A percentile compares a stretch with the other conserved stretches of the same genome.
These are phyloP conservation scores for Candida broadrunensis DNA, from an alignment of 805 yeast species.

Conservation along the genomic window DNA sequence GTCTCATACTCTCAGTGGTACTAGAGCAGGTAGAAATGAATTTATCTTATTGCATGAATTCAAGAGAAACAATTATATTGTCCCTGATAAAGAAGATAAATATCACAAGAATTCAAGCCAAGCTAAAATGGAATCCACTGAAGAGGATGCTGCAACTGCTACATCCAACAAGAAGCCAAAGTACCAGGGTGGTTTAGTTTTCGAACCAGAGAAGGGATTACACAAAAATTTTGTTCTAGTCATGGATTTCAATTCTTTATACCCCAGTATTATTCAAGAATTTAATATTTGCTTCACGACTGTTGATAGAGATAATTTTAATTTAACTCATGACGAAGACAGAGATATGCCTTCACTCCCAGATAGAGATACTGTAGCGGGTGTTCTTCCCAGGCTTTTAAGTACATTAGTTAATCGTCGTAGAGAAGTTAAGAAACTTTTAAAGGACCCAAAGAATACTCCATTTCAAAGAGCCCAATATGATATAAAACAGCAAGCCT, in stretches of 20 bases:
- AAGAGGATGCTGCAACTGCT: slow-evolving; percentile 46
- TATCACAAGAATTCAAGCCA: slow-evolving; percentile 36
- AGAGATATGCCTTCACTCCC: slow-evolving; percentile 71
- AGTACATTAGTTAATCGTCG: slow-evolving; percentile 86
- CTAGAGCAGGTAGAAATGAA: slow-evolving; percentile 95
- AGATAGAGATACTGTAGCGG: slow-evolving; percentile 52
- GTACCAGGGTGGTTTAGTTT: slow-evolving; percentile 90
- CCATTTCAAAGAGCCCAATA: slow-evolving; percentile 72
- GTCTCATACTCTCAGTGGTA: slow-evolving; percentile 92
- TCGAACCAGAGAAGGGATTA: slow-evolving; percentile 94
- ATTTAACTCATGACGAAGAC: slow-evolving; percentile 45
- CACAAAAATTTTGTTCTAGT: slow-evolving; percentile 87
- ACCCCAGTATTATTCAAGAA: slow-evolving; percentile 96
- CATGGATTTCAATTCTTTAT: slow-evolving; percentile 97
- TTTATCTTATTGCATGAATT: slow-evolving; percentile 91
- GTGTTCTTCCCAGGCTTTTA: slow-evolving; percentile 83
- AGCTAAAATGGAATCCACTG: slow-evolving; percentile 31
- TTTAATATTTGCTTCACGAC: slow-evolving; percentile 97
- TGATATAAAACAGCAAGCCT: slow-evolving; percentile 94
- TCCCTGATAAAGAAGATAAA: slow-evolving; percentile 76
- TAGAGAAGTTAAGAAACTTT: slow-evolving; percentile 82
- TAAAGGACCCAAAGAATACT: slow-evolving; percentile 70
- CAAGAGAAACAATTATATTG: slow-evolving; percentile 69
- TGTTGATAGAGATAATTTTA: slow-evolving; percentile 62
- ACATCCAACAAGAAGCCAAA: slow-evolving; percentile 65